phyloP scores from a whole-genome alignment of 2,329 filamentous ascomycete species.

The Curvularia lunata region DNA sequence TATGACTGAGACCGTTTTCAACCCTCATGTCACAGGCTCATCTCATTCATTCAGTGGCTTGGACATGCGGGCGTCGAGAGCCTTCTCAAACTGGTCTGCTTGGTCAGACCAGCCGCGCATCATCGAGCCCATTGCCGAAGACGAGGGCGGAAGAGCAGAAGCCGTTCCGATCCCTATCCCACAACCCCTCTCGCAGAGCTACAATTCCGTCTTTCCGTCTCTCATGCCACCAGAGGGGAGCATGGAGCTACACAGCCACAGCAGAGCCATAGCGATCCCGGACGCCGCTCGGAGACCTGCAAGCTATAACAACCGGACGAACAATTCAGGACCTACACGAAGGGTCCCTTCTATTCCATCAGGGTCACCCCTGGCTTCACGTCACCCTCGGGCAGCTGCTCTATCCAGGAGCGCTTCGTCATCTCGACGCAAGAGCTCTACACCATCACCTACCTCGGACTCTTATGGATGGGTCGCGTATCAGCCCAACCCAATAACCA shows the following conservation, averaged over 20 bases:
- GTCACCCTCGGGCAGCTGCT: slow-evolving; percentile 28
- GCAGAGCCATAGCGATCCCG: slow-evolving; percentile 41
- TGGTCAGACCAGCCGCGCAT: slow-evolving; percentile 40
- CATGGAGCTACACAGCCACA: slow-evolving; percentile 21
- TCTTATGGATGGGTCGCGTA: slow-evolving; percentile 47
- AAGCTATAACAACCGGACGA: slow-evolving; percentile 18
- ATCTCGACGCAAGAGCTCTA: slow-evolving; percentile 29
- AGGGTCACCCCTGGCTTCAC: slow-evolving; percentile 33
- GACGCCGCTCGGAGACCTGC: slow-evolving; percentile 24
- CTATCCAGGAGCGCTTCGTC: slow-evolving; percentile 39
- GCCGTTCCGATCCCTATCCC: slow-evolving; percentile 42
- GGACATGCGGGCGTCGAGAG: slow-evolving; percentile 40
- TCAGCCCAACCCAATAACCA: slow-evolving; percentile 39
- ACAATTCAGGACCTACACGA: slow-evolving; percentile 21
- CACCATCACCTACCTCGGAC: slow-evolving; percentile 39
- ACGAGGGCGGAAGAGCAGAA: slow-evolving; percentile 28
- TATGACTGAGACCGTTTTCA: slow-evolving; percentile 34
- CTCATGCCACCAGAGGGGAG: slow-evolving; percentile 19
- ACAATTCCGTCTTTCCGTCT: slow-evolving; percentile 20
- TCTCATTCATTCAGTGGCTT: slow-evolving; percentile 37
- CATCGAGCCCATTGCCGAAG: slow-evolving; percentile 39
- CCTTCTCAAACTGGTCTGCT: slow-evolving; percentile 36
- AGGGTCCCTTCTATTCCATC: slow-evolving; percentile 35
- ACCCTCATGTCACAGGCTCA: slow-evolving; percentile 38
- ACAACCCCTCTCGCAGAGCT: slow-evolving; percentile 25